Evolutionary conservation across 1,139 yeast genomes (phyloP).

Genomic region (Candida tetrigidarum): DNA sequence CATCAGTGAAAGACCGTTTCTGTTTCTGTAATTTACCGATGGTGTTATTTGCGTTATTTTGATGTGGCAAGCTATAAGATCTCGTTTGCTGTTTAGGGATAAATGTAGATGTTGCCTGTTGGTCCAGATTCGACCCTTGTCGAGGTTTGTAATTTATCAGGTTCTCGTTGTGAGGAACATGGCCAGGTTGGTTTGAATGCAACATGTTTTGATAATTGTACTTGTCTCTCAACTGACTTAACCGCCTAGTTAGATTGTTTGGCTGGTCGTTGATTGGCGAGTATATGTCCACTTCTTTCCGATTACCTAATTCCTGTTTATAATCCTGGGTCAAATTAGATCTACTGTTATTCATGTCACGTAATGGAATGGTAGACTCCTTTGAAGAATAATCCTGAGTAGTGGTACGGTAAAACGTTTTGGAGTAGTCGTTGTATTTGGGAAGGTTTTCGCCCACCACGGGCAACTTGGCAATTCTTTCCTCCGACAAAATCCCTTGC

Average conservation of each 20-base stretch:
- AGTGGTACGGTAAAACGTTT: conserved; percentile 7
- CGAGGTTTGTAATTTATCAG: not conserved
- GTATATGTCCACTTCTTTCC: conserved; percentile 2
- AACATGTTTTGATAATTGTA: conserved; percentile 3
- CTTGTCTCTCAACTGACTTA: conserved; percentile 12
- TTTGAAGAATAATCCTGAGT: not conserved
- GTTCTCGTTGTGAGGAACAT: not conserved
- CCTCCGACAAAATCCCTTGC: conserved; percentile 32
- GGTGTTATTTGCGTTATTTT: not conserved
- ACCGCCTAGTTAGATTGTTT: conserved; percentile 3
- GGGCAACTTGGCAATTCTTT: conserved; percentile 15
- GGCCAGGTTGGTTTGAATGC: not conserved
- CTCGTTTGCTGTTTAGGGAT: not conserved
- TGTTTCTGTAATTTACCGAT: not conserved
- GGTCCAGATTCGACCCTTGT: not conserved
- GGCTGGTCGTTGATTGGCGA: conserved; percentile 11
- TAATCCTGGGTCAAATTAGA: not conserved
- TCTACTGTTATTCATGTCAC: not conserved
- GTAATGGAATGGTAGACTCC: conserved; percentile 7
- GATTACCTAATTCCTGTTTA: not conserved
- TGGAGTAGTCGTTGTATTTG: conserved; percentile 14
- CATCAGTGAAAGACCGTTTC: conserved; percentile 3
- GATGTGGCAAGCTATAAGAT: conserved; percentile 1
- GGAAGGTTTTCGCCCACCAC: conserved; percentile 9
- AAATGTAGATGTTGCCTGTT: not conserved